Evolutionary conservation across 352 stramenopile genomes (phyloP), one percentile per base, ranked within the genome.

Genomic region (Phytophthora quininea): DNA sequence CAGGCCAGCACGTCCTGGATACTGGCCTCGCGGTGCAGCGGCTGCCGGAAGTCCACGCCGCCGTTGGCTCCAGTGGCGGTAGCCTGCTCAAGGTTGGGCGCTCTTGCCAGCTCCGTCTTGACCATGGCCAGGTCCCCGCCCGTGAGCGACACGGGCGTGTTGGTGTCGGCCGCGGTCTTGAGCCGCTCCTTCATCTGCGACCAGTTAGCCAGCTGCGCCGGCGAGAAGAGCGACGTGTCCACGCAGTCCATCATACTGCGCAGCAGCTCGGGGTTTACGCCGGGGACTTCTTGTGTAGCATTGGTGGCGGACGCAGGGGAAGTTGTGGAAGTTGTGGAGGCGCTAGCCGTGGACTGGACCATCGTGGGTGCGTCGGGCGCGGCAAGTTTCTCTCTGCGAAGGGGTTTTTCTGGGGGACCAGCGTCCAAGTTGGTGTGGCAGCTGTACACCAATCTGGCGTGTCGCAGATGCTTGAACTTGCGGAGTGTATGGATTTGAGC

Each of bases 171-270:
- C 4, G 84, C 85, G 5, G 67, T n/a, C 32, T 75, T 76, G 42
- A 93, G 83, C 24, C 75, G 79, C 48, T 76, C 51, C 71, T 93
- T 89, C 80, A 93, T 93, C 19, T 89, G 83, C 59, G 88, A 80
- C 87, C 86, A 93, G 67, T 90, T 93, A 55, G 77, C 62, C 43
- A 93, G 69, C 50, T 92, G 86, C 50, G 90, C 74, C 43, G 77
- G 33, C 30, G 85, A 92, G 64, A 95, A 93, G 24, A 91, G 77
- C 51, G 85, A 82, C 65, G 84, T 92, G 71, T 95, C 87, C 11
- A 95, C 85, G 67, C 87, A 95, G 61, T 91, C 80, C 87, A 95
- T 95, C 87, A 95, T 95, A 56, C 84, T 88, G 37, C 90, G 71
- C 1, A 95, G 73, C 40, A 95, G 71, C 50, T 88, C 76, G 7